Evolutionary conservation across 2,329 filamentous ascomycete species (phyloP).

Genomic region (Penicillium corylophilum): DNA sequence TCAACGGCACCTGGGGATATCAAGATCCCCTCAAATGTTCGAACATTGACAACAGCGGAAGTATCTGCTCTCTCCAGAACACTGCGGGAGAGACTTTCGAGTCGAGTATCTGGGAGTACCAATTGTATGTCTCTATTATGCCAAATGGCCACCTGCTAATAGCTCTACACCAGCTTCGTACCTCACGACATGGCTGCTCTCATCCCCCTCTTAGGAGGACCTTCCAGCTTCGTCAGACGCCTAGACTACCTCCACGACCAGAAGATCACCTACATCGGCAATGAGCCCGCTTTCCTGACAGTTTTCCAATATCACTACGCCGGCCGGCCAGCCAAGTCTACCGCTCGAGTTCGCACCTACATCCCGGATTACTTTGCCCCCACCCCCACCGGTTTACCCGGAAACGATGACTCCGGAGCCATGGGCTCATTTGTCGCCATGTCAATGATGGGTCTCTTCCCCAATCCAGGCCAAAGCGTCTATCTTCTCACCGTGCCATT

Average conservation of each 20-base stretch:
- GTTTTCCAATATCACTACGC: conserved; percentile 69
- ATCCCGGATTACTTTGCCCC: conserved; percentile 62
- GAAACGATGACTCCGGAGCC: conserved; percentile 67
- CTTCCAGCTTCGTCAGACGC: conserved; percentile 54
- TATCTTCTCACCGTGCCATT: conserved; percentile 68
- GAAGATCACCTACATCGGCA: conserved; percentile 65
- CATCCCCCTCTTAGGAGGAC: conserved; percentile 60
- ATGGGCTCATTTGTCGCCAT: conserved; percentile 67
- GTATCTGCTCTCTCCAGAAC: conserved; percentile 34
- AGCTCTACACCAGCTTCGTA: conserved; percentile 51
- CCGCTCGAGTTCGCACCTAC: conserved; percentile 58
- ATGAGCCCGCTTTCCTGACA: conserved; percentile 62
- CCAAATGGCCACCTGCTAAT: conserved; percentile 40
- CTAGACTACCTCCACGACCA: conserved; percentile 65
- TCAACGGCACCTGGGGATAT: conserved; percentile 68
- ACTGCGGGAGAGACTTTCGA: conserved; percentile 35
- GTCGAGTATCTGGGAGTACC: conserved; percentile 39
- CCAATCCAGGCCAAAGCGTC: conserved; percentile 65
- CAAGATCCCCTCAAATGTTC: conserved; percentile 59
- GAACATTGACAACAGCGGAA: conserved; percentile 54
- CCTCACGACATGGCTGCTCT: conserved; percentile 54
- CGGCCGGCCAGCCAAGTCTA: conserved; percentile 55
- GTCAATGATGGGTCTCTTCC: conserved; percentile 67
- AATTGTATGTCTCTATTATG: conserved; percentile 53
- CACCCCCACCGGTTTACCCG: conserved; percentile 58